Percentiles rank a stretch among this genome's conserved stretches.
Evolutionary conservation across 163 green algal genomes (phyloP).

Genomic region (Chloromonas sp.): DNA sequence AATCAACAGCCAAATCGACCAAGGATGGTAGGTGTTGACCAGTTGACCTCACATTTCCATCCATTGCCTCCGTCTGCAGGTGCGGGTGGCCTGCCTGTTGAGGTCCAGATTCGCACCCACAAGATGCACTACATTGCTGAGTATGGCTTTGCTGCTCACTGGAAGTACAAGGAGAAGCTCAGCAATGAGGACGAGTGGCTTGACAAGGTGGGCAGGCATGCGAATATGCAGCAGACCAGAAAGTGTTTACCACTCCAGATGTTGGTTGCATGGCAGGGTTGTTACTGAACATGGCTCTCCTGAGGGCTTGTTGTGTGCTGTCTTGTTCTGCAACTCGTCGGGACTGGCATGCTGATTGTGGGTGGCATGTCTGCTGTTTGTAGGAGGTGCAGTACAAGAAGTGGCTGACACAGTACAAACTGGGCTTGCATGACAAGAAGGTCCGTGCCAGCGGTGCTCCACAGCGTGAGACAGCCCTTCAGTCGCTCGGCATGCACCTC

Average conservation of each 20-base stretch:
- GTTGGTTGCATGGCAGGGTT: not conserved
- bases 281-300: no score
- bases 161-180: slow-evolving; percentile 90
- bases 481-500: slow-evolving; percentile 28
- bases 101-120: slow-evolving; percentile 88
- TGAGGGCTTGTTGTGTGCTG: no score
- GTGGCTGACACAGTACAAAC: slow-evolving; percentile 40
- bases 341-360: no score
- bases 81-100: slow-evolving; percentile 50
- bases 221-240: not conserved
- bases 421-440: slow-evolving; percentile 45
- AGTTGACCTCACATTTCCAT: no score
- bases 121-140: slow-evolving; percentile 90
- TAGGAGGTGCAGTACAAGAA: slow-evolving; percentile 48
- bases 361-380: no score
- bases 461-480: slow-evolving; percentile 30
- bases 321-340: no score
- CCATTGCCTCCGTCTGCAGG: not conserved
- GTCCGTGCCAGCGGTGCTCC: slow-evolving; percentile 29
- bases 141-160: slow-evolving; percentile 89
- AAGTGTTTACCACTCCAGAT: not conserved
- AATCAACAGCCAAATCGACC: no score
- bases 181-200: slow-evolving; percentile 39
- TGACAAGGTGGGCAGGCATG: slow-evolving; percentile 27
- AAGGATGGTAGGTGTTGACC: no score